These are phyloP conservation scores for Phalaenopsis equestris DNA, from an alignment of 106 monocot species.

Conservation along the genomic window DNA sequence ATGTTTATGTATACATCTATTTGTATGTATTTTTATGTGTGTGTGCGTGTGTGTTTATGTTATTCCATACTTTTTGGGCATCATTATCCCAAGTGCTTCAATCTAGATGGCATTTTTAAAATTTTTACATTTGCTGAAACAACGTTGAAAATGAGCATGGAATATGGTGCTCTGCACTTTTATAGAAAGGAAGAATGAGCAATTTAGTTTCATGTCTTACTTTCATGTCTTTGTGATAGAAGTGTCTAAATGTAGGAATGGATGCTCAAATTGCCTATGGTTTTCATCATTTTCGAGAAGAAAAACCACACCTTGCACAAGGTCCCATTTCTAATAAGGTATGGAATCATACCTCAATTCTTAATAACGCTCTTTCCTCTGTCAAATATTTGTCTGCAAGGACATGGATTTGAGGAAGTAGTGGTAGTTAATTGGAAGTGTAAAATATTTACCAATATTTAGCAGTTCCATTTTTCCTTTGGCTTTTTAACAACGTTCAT, in stretches of 20 bases:
- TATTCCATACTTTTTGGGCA: too few relatives aligned
- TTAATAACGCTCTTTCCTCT: background rate
- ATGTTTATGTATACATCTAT: too few relatives aligned
- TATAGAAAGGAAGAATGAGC: background rate
- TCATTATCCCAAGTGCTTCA: too few relatives aligned
- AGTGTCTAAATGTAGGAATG: constrained; percentile 51
- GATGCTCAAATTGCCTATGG: constrained; percentile 96
- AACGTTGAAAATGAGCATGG: background rate
- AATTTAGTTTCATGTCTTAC: background rate
- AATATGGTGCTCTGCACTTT: background rate
- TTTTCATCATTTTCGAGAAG: constrained; percentile 81
- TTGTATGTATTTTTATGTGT: too few relatives aligned
- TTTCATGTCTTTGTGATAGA: background rate
- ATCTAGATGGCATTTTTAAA: background rate
- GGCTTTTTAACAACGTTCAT: too few relatives aligned
- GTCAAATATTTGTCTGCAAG: background rate
- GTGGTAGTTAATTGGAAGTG: background rate
- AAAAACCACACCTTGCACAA: constrained; percentile 75
- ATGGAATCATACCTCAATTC: background rate
- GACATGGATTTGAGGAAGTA: background rate
- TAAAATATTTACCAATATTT: background rate
- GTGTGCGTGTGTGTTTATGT: too few relatives aligned
- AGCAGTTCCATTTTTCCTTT: background rate
- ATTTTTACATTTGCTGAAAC: background rate
- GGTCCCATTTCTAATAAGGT: constrained; percentile 92